These are phyloP conservation scores for Teratosphaeria pseudoeucalypti DNA, from an alignment of 2,329 filamentous ascomycete genomes.

Conservation along the genomic window DNA sequence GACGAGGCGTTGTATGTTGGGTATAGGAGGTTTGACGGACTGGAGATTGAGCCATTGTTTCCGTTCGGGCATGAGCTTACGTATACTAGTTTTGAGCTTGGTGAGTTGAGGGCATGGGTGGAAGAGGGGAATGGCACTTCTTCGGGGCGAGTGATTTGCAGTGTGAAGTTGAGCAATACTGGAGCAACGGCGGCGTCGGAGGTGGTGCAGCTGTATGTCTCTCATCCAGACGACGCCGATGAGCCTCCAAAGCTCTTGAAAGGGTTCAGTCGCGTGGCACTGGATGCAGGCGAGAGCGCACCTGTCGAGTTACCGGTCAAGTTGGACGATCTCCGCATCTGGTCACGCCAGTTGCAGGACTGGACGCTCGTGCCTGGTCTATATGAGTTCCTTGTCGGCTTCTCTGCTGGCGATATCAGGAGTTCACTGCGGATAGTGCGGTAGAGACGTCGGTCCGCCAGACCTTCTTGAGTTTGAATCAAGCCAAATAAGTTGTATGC, in stretches of 20 bases:
- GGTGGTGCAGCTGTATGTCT: constrained; percentile 57
- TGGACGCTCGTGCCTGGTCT: neutral
- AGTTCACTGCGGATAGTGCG: neutral
- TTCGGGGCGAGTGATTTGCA: constrained; percentile 37
- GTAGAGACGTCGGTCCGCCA: neutral
- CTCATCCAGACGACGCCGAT: neutral
- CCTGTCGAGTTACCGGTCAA: neutral
- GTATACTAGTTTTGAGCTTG: constrained; percentile 63
- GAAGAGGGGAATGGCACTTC: constrained; percentile 32
- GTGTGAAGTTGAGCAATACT: constrained; percentile 45
- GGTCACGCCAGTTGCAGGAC: neutral
- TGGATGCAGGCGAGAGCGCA: neutral
- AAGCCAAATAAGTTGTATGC: no score
- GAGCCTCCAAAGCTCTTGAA: neutral
- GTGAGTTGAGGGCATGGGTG: constrained; percentile 41
- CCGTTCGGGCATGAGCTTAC: constrained; percentile 70
- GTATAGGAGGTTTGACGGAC: constrained; percentile 61
- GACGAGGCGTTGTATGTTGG: constrained; percentile 65
- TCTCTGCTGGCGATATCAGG: neutral
- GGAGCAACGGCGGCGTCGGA: constrained; percentile 50
- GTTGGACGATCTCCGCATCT: neutral
- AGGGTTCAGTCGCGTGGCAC: neutral
- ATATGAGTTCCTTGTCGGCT: neutral
- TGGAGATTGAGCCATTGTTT: constrained; percentile 52
- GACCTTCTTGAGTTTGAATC: neutral